Evolutionary conservation across 495 filamentous ascomycete species (phyloP), one percentile per base, ranked within the genome.

Genomic region (Penicillium canescens): DNA sequence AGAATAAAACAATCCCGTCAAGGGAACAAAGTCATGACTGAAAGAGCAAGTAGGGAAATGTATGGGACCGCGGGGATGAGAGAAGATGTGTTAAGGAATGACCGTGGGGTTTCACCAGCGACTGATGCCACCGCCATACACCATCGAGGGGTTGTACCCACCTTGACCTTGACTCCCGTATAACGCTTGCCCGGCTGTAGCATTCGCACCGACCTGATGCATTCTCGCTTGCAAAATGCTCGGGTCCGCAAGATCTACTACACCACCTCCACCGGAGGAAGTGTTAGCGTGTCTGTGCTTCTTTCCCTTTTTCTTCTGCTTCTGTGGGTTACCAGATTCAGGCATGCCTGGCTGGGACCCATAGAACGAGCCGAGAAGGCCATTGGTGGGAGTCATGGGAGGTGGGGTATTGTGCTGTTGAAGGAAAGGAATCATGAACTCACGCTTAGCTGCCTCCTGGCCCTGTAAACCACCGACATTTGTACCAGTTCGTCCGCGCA

Each of bases 241-340:
- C 79, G 93, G 91, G 89, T 96, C 92, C 81, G 89, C 89, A 92
- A 96, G 89, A 92, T 97, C 91, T 81, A 95, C 91, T 91, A 96
- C 85, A 82, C 88, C 91, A 80, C 91, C 91, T 83, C 90, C 90
- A 83, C 90, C 93, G 86, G 91, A 94, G 89, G 91, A 96, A 93
- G 92, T 96, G 89, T 96, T 95, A 94, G 92, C 92, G 87, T 96
- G 91, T 87, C 91, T 95, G 80, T 95, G 91, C 88, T 95, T 94
- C 86, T 95, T 96, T 84, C 90, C 91, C 89, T 96, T 96, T 89
- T 96, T 96, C 89, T 94, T 96, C 85, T 92, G 88, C 87, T 96
- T 96, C 79, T 83, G 81, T 70, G 86, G 83, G 76, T 85, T 56
- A 47, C 64, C 87, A 81, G 85, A 84, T 69, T 92, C 90, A 82